Evolutionary conservation across 1,139 yeast genomes (phyloP).

Genomic region (Candida dubliniensis): DNA sequence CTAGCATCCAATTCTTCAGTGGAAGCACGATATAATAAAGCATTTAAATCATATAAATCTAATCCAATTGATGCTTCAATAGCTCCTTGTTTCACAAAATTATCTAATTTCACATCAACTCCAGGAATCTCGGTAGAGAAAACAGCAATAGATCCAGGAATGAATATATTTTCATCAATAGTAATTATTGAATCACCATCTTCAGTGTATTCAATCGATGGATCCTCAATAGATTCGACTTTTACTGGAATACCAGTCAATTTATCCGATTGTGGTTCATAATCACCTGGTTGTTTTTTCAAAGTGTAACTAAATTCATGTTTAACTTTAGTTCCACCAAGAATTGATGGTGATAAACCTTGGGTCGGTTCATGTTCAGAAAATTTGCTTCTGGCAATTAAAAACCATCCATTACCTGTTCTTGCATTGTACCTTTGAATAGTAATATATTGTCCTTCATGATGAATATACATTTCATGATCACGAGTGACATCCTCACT

Average conservation of each 20-base stretch:
- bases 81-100: constrained; percentile 70
- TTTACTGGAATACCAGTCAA: constrained; percentile 65
- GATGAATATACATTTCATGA: constrained; percentile 92
- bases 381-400: constrained; percentile 86
- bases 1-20: constrained; percentile 86
- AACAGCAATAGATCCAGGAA: constrained; percentile 89
- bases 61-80: constrained; percentile 65
- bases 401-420: constrained; percentile 85
- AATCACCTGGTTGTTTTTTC: constrained; percentile 49
- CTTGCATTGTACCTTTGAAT: constrained; percentile 82
- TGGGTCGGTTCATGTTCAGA: constrained; percentile 44
- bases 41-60: constrained; percentile 69
- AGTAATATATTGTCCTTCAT: constrained; percentile 89
- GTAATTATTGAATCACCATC: constrained; percentile 51
- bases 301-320: constrained; percentile 62
- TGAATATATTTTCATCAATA: constrained; percentile 54
- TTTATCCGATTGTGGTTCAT: constrained; percentile 38
- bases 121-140: constrained; percentile 70
- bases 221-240: constrained; percentile 52
- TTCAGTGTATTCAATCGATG: constrained; percentile 43
- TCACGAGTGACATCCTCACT: constrained; percentile 65
- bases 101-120: constrained; percentile 54
- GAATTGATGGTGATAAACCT: constrained; percentile 55
- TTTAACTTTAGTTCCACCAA: constrained; percentile 67
- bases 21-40: constrained; percentile 73